phyloP scores from a whole-genome alignment of 2,329 filamentous ascomycete genomes.

The Penicillium sp. region DNA sequence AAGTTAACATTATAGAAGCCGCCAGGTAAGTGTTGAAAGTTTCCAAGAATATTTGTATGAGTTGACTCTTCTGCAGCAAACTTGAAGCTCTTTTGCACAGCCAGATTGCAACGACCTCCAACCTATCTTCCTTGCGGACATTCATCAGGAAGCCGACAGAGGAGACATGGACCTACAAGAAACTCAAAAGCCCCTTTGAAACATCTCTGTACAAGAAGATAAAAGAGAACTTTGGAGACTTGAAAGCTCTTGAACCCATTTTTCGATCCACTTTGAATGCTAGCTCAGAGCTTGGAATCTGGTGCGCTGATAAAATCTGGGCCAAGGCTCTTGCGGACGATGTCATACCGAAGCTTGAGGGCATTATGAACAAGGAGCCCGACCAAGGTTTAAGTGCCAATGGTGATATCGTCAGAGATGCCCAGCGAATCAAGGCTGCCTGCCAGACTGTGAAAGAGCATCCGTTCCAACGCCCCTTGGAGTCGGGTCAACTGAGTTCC shows the following conservation, averaged over 20 bases:
- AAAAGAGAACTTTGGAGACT: conserved; percentile 51
- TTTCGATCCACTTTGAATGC: conserved; percentile 62
- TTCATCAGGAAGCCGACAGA: conserved; percentile 61
- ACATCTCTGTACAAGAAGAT: conserved; percentile 67
- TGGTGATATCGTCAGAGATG: conserved; percentile 53
- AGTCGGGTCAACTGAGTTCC: conserved; percentile 58
- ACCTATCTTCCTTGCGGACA: conserved; percentile 60
- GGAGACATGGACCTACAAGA: conserved; percentile 58
- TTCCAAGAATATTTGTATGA: not conserved
- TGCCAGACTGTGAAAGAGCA: conserved; percentile 57
- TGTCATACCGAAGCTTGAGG: conserved; percentile 63
- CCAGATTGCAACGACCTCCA: conserved; percentile 75
- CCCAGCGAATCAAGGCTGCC: conserved; percentile 60
- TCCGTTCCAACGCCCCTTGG: conserved; percentile 42
- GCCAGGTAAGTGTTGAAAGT: conserved; percentile 49
- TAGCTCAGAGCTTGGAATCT: conserved; percentile 69
- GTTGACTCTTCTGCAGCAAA: conserved; percentile 44
- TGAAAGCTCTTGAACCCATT: conserved; percentile 54
- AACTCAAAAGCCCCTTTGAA: conserved; percentile 53
- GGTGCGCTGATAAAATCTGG: conserved; percentile 86
- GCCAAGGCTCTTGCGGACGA: conserved; percentile 65
- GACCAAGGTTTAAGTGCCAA: conserved; percentile 10
- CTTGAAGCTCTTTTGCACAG: conserved; percentile 77
- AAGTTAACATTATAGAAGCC: conserved; percentile 69
- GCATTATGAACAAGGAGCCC: conserved; percentile 30